phyloP scores from a whole-genome alignment of 2,329 filamentous ascomycete species.

The Paecilomyces fulvus region DNA sequence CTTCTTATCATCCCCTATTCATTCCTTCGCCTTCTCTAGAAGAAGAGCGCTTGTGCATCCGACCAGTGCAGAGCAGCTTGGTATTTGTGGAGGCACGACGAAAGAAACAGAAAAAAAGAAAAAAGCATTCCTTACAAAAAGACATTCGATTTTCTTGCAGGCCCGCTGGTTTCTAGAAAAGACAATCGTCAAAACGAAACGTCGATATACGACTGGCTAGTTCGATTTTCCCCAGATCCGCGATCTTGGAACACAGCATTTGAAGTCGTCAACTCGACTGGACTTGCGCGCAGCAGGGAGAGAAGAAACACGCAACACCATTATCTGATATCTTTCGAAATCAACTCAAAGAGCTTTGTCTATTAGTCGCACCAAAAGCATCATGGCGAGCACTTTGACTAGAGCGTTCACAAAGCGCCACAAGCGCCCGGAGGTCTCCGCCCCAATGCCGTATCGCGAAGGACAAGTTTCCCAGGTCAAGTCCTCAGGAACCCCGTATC shows the following conservation, averaged over 20 bases:
- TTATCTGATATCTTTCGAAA: not conserved
- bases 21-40: conserved; percentile 11
- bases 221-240: conserved; percentile 3
- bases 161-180: not conserved
- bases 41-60: conserved; percentile 9
- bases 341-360: not conserved
- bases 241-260: conserved; percentile 1
- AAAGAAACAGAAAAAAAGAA: not conserved
- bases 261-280: not conserved
- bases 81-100: not conserved
- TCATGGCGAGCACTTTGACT: conserved; percentile 29
- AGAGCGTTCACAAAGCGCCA: conserved; percentile 42
- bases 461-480: conserved; percentile 26
- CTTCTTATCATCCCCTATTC: conserved; percentile 18
- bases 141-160: not conserved
- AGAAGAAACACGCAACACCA: not conserved
- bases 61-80: conserved; percentile 3
- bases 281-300: not conserved
- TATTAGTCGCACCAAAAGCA: conserved; percentile 4
- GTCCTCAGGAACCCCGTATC: conserved; percentile 35
- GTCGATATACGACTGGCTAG: not conserved
- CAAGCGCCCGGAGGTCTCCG: conserved; percentile 38
- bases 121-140: not conserved
- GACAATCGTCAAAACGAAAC: not conserved
- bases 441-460: conserved; percentile 36